Percentiles rank a stretch among this genome's conserved stretches.
phyloP scores from a whole-genome alignment of 768 basidiomycete species.

The Lentinula edodes region DNA sequence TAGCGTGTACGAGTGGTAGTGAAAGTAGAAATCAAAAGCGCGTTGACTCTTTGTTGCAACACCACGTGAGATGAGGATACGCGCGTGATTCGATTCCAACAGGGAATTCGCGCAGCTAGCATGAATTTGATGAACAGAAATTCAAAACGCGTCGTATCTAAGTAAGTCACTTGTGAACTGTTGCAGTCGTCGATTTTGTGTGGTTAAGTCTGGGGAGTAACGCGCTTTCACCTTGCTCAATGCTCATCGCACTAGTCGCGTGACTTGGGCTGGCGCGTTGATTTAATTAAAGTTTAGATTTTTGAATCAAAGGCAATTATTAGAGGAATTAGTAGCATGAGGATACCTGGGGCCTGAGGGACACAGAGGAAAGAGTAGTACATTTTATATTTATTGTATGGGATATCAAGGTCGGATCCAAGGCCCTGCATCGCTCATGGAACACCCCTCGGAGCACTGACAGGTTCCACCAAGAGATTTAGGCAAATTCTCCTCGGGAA shows the following conservation, averaged over 20 bases:
- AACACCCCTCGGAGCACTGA: conserved; percentile 74
- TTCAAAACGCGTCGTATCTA: background rate
- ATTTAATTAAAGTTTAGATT: too few species aligned
- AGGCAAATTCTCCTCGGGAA: conserved; percentile 79
- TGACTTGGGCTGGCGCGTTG: background rate
- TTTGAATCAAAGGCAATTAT: too few species aligned
- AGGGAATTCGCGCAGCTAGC: background rate
- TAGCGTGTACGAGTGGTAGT: conserved; percentile 8
- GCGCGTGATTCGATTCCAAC: background rate
- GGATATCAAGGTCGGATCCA: conserved; percentile 50
- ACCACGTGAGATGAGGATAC: background rate
- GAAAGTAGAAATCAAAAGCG: conserved; percentile 7
- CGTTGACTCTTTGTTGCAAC: conserved; percentile 1
- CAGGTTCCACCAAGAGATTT: conserved; percentile 82
- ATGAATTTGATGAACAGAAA: background rate
- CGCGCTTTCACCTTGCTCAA: background rate
- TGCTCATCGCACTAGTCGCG: background rate
- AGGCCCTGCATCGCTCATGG: conserved; percentile 85
- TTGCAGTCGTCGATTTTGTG: too few species aligned
- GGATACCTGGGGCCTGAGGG: too few species aligned
- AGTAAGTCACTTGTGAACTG: background rate
- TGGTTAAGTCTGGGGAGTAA: background rate
- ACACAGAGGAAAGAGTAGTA: too few species aligned
- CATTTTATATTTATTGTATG: background rate
- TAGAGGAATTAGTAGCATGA: too few species aligned